phyloP scores from a whole-genome alignment of 805 yeast species.

The Sugiyamaella americana region DNA sequence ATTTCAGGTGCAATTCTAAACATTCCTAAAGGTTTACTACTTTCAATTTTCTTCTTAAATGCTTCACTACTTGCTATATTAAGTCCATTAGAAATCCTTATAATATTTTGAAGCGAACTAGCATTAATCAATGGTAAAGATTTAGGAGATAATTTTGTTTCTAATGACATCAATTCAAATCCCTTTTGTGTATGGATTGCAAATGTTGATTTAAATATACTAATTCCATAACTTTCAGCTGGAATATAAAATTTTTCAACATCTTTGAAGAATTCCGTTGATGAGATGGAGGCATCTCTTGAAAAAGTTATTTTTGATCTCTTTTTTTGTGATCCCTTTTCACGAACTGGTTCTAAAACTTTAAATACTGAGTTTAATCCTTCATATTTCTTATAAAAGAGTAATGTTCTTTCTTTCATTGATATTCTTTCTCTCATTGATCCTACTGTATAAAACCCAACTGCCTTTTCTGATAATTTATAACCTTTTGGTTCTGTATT shows the following conservation, averaged over 20 bases:
- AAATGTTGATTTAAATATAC: slow-evolving; percentile 59
- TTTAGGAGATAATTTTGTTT: slow-evolving; percentile 45
- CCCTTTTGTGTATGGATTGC: slow-evolving; percentile 64
- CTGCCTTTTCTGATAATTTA: slow-evolving; percentile 38
- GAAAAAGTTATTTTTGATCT: slow-evolving; percentile 23
- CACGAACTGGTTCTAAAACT: slow-evolving; percentile 51
- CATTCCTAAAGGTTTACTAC: slow-evolving; percentile 51
- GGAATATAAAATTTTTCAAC: slow-evolving; percentile 45
- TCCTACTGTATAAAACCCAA: slow-evolving; percentile 61
- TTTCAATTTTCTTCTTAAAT: slow-evolving; percentile 29
- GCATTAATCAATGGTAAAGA: slow-evolving; percentile 45
- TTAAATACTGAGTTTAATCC: slow-evolving; percentile 47
- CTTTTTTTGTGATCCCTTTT: slow-evolving; percentile 25
- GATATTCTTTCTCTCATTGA: slow-evolving; percentile 56
- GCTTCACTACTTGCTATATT: slow-evolving; percentile 30
- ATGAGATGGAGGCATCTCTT: slow-evolving; percentile 18
- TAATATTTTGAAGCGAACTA: slow-evolving; percentile 10
- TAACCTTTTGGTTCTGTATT: slow-evolving; percentile 39
- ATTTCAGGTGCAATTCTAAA: slow-evolving; percentile 50
- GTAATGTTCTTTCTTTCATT: slow-evolving; percentile 55
- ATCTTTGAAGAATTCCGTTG: slow-evolving; percentile 39
- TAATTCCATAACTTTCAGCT: slow-evolving; percentile 54
- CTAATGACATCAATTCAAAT: slow-evolving; percentile 57
- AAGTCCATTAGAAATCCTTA: slow-evolving; percentile 19
- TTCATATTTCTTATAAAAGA: slow-evolving; percentile 52